Evolutionary conservation across 768 basidiomycete species (phyloP).

Genomic region (Multifurca ochricompacta): DNA sequence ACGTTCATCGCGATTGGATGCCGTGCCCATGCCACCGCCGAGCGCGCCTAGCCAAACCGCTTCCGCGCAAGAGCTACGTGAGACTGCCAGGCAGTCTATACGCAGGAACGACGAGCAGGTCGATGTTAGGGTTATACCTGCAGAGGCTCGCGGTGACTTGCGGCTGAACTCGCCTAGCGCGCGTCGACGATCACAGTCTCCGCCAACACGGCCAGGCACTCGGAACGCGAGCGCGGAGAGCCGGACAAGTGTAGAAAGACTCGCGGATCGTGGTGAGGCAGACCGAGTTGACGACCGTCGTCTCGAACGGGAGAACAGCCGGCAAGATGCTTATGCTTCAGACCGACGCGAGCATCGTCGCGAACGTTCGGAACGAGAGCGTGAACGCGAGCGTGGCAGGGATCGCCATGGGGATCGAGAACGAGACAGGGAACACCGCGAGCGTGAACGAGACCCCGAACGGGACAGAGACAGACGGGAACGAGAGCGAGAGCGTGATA

Average conservation of each 20-base stretch:
- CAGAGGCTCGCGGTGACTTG: slow-evolving; percentile 28
- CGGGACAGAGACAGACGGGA: slow-evolving; percentile 24
- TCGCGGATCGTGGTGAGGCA: slow-evolving; percentile 45
- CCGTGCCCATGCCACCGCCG: slow-evolving; percentile 70
- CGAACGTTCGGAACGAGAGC: slow-evolving; percentile 35
- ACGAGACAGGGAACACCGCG: slow-evolving; percentile 24
- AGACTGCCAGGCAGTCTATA: slow-evolving; percentile 64
- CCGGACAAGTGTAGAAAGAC: slow-evolving; percentile 58
- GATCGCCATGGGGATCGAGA: slow-evolving; percentile 25
- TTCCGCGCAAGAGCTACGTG: slow-evolving; percentile 72
- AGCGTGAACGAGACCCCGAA: slow-evolving; percentile 26
- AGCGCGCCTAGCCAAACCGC: slow-evolving; percentile 67
- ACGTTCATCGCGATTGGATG: slow-evolving; percentile 30
- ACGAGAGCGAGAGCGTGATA: slow-evolving; percentile 25
- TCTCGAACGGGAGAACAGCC: slow-evolving; percentile 40
- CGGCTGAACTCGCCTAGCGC: slow-evolving; percentile 45
- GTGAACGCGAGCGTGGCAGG: slow-evolving; percentile 26
- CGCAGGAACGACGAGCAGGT: slow-evolving; percentile 30
- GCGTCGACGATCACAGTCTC: slow-evolving; percentile 58
- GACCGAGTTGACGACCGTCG: slow-evolving; percentile 45
- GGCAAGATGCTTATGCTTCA: slow-evolving; percentile 34
- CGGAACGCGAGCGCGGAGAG: slow-evolving; percentile 67
- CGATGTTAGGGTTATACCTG: slow-evolving; percentile 25
- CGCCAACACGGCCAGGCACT: slow-evolving; percentile 57
- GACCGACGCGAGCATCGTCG: slow-evolving; percentile 26